Conservation (phyloP, 225 moss, liverwort and hornwort genomes). For the Marchantia paleacea region DNA sequence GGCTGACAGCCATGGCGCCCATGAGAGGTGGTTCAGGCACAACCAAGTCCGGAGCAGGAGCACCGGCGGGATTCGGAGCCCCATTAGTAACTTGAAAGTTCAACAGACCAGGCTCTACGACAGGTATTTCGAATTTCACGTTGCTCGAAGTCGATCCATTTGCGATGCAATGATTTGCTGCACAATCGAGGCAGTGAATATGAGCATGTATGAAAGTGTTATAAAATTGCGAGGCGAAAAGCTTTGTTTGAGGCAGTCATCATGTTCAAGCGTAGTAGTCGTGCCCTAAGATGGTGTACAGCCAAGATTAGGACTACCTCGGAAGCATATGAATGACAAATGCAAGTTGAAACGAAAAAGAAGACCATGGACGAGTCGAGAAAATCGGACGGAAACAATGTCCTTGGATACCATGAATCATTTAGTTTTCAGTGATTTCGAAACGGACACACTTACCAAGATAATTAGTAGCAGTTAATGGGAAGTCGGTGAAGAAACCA, state of each 20-base stretch:
- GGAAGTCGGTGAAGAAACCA: slow-evolving; percentile 74
- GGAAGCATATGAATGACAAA: neutral
- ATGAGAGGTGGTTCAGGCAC: slow-evolving; percentile 35
- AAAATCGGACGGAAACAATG: neutral
- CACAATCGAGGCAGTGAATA: slow-evolving; percentile 9
- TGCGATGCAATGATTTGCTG: slow-evolving; percentile 38
- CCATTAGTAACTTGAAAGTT: neutral
- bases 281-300: neutral
- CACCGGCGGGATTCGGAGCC: neutral
- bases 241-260: neutral
- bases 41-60: slow-evolving; percentile 31
- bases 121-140: slow-evolving; percentile 26
- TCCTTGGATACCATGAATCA: neutral
- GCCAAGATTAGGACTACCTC: neutral
- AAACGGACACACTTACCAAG: slow-evolving; percentile 21
- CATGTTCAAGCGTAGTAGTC: neutral
- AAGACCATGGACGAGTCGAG: neutral
- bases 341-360: neutral
- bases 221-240: neutral
- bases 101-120: slow-evolving; percentile 25
- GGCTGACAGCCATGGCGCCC: slow-evolving; percentile 9
- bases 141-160: slow-evolving; percentile 16
- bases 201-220: neutral
- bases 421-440: no score
- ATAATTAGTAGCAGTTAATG: slow-evolving; percentile 47